Percentiles rank a stretch among this genome's conserved stretches.
Conservation (phyloP, 768 basidiomycete genomes). For the Austroboletus eburneus region DNA sequence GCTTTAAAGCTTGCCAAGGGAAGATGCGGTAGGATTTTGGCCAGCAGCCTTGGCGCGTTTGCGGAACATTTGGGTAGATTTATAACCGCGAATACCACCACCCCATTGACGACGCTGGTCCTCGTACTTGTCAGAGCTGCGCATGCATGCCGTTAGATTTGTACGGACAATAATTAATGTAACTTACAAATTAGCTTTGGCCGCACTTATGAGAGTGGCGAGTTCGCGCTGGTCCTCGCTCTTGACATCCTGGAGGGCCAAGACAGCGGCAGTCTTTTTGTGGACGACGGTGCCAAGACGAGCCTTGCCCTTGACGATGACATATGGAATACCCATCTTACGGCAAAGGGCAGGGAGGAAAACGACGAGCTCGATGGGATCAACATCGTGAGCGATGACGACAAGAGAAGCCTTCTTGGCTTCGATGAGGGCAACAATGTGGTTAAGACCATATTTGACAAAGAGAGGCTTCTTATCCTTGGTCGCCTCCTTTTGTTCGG, state of each 20-base stretch:
- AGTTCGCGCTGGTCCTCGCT: constrained; percentile 93
- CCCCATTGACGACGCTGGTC: constrained; percentile 92
- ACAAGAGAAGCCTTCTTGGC: constrained; percentile 97
- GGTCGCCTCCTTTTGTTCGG: constrained; percentile 70
- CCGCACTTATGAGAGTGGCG: constrained; percentile 85
- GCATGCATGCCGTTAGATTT: constrained; percentile 1
- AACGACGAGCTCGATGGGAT: constrained; percentile 98
- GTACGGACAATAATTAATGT: not conserved
- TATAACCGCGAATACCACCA: constrained; percentile 93
- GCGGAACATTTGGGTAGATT: constrained; percentile 89
- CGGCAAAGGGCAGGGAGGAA: constrained; percentile 97
- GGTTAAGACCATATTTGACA: constrained; percentile 97
- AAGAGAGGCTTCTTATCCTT: constrained; percentile 94
- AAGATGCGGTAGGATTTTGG: constrained; percentile 50
- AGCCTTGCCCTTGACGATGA: constrained; percentile 97
- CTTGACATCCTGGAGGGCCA: constrained; percentile 90
- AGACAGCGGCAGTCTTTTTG: constrained; percentile 95
- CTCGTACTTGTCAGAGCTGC: constrained; percentile 88
- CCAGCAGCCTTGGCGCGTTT: constrained; percentile 93
- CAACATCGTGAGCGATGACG: constrained; percentile 95
- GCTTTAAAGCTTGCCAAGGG: constrained; percentile 65
- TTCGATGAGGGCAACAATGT: constrained; percentile 92
- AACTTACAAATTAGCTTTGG: constrained; percentile 96
- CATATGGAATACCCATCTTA: constrained; percentile 99
- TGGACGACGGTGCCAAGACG: constrained; percentile 97